phyloP scores from a whole-genome alignment of 2,329 filamentous ascomycete genomes.

The Cercospora brassicicola region DNA sequence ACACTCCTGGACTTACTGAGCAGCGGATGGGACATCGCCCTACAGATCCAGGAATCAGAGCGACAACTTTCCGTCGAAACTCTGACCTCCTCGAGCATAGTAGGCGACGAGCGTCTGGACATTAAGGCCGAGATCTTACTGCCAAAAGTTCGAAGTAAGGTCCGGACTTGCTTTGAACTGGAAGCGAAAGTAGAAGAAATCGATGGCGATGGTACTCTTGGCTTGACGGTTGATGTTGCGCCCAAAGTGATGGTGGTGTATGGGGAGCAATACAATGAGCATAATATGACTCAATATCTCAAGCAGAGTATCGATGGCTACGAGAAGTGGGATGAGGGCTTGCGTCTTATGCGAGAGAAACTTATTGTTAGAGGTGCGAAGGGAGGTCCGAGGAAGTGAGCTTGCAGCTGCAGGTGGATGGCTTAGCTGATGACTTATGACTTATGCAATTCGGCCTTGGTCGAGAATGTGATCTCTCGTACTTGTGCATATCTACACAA shows the following conservation, averaged over 20 bases:
- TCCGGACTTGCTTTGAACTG: slow-evolving; percentile 63
- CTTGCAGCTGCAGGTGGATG: background rate
- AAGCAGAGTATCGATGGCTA: slow-evolving; percentile 49
- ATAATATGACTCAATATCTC: slow-evolving; percentile 73
- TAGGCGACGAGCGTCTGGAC: slow-evolving; percentile 64
- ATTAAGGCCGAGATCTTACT: slow-evolving; percentile 65
- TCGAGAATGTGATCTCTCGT: background rate
- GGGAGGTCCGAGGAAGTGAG: slow-evolving; percentile 31
- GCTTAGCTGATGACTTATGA: slow-evolving; percentile 3
- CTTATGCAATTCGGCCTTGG: background rate
- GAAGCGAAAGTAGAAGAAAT: slow-evolving; percentile 46
- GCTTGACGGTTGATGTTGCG: slow-evolving; percentile 46
- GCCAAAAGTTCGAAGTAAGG: slow-evolving; percentile 64
- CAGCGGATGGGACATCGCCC: slow-evolving; percentile 66
- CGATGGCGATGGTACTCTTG: slow-evolving; percentile 50
- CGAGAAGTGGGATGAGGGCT: slow-evolving; percentile 47
- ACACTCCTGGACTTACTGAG: slow-evolving; percentile 62
- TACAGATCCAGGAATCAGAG: slow-evolving; percentile 60
- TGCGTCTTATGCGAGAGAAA: slow-evolving; percentile 47
- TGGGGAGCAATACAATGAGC: slow-evolving; percentile 73
- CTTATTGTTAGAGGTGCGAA: slow-evolving; percentile 50
- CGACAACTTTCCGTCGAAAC: slow-evolving; percentile 62
- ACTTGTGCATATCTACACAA: background rate
- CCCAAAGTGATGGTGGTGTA: slow-evolving; percentile 65
- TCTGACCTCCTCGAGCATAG: slow-evolving; percentile 63